These are phyloP conservation scores for Pyricularia sp. DNA, from an alignment of 2,329 filamentous ascomycete species.

Conservation along the genomic window DNA sequence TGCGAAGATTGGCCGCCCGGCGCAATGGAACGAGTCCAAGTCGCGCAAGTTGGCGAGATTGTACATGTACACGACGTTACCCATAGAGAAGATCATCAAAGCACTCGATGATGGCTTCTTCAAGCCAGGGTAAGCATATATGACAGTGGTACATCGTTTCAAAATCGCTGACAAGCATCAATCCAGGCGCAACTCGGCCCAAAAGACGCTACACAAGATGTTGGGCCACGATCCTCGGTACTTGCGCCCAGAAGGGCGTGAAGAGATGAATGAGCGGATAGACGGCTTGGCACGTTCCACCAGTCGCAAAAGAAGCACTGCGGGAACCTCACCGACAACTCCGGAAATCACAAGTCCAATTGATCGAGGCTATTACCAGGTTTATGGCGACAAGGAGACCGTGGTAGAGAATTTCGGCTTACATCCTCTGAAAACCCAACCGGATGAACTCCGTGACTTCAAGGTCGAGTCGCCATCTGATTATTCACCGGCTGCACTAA, in stretches of 20 bases:
- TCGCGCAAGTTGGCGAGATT: conserved; percentile 44
- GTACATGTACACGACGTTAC: conserved; percentile 46
- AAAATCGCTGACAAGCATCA: conserved; percentile 5
- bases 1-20: conserved; percentile 38
- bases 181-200: conserved; percentile 44
- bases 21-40: conserved; percentile 44
- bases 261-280: conserved; percentile 43
- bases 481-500: not conserved
- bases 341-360: conserved; percentile 1
- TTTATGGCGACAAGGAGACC: not conserved
- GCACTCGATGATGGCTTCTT: conserved; percentile 32
- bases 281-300: conserved; percentile 31
- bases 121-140: conserved; percentile 32
- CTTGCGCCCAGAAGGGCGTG: conserved; percentile 39
- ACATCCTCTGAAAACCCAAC: not conserved
- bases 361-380: not conserved
- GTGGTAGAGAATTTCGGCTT: not conserved
- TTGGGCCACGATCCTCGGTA: conserved; percentile 51
- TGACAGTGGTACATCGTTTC: conserved; percentile 6
- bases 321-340: conserved; percentile 2
- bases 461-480: not conserved
- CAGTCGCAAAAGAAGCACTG: conserved; percentile 16
- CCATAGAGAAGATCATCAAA: conserved; percentile 41
- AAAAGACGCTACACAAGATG: conserved; percentile 46
- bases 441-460: not conserved